Conservation (phyloP, 2,329 filamentous ascomycete species). For the Drechslera avenae region DNA sequence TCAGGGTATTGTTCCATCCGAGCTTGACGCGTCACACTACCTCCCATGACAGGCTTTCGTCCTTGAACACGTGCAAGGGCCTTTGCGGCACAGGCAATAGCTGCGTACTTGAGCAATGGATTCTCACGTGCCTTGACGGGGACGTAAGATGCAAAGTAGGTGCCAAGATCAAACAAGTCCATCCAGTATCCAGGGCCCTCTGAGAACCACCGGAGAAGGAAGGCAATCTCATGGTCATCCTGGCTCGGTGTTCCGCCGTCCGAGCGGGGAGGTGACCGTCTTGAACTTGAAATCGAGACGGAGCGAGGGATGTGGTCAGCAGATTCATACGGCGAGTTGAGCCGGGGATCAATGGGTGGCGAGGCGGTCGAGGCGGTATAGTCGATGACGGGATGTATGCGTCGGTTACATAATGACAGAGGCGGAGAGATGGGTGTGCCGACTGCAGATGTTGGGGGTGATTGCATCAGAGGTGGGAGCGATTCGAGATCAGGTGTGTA, state of each 20-base stretch:
- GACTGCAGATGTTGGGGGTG: slow-evolving; percentile 36
- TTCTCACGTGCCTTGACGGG: slow-evolving; percentile 61
- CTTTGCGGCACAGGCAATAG: slow-evolving; percentile 67
- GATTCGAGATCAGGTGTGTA: slow-evolving; percentile 38
- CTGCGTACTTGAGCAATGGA: slow-evolving; percentile 59
- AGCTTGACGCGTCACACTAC: slow-evolving; percentile 54
- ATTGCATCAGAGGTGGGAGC: slow-evolving; percentile 37
- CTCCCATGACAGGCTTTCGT: slow-evolving; percentile 57
- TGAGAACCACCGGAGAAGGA: slow-evolving; percentile 64
- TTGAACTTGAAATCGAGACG: slow-evolving; percentile 31
- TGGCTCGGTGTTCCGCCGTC: slow-evolving; percentile 31
- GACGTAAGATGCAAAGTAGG: slow-evolving; percentile 65
- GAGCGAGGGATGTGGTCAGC: slow-evolving; percentile 35
- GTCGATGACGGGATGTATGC: slow-evolving; percentile 61
- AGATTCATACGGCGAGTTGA: slow-evolving; percentile 38
- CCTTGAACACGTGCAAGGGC: slow-evolving; percentile 62
- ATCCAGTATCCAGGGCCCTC: slow-evolving; percentile 66
- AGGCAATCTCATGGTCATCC: slow-evolving; percentile 63
- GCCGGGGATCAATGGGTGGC: slow-evolving; percentile 43
- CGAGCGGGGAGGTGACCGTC: slow-evolving; percentile 30
- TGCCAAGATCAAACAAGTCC: slow-evolving; percentile 61
- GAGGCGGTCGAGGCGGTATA: slow-evolving; percentile 36
- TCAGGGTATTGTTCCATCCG: slow-evolving; percentile 60
- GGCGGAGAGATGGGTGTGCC: slow-evolving; percentile 50
- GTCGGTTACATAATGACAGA: slow-evolving; percentile 53